A percentile compares a stretch with the other conserved stretches of the same genome.
These are phyloP conservation scores for Achaetomiella virescens DNA, from an alignment of 495 filamentous ascomycete genomes.

Conservation along the genomic window DNA sequence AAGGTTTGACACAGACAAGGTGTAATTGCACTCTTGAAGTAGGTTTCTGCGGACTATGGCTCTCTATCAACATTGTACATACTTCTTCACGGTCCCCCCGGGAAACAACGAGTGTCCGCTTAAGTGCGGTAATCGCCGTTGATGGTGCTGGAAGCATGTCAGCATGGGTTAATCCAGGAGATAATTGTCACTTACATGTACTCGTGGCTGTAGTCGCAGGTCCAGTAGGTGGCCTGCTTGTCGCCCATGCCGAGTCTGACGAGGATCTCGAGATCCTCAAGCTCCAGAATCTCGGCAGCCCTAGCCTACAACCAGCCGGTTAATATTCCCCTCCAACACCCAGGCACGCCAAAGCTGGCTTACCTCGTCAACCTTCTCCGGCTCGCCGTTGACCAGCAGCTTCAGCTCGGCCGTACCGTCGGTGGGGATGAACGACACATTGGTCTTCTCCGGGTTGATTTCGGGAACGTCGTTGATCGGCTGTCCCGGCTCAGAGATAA, in stretches of 20 bases:
- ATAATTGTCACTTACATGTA: conserved; percentile 53
- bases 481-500: conserved; percentile 56
- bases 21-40: not conserved
- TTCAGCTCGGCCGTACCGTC: conserved; percentile 78
- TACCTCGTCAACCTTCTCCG: conserved; percentile 82
- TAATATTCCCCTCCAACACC: not conserved
- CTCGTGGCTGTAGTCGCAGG: conserved; percentile 97
- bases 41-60: not conserved
- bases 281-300: conserved; percentile 78
- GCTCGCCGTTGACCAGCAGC: conserved; percentile 84
- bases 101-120: not conserved
- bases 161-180: not conserved
- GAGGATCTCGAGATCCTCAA: conserved; percentile 77
- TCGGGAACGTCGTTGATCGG: conserved; percentile 49
- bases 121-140: conserved; percentile 87
- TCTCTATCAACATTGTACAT: conserved; percentile 1
- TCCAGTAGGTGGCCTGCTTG: conserved; percentile 82
- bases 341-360: conserved; percentile 3
- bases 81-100: not conserved
- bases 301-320: conserved; percentile 40
- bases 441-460: conserved; percentile 76
- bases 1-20: no score
- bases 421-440: conserved; percentile 82
- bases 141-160: conserved; percentile 53
- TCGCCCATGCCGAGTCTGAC: conserved; percentile 65